A percentile compares a stretch with the other conserved stretches of the same genome.
These are phyloP conservation scores for Cerrena zonata DNA, from an alignment of 1,284 basidiomycete genomes.

Conservation along the genomic window DNA sequence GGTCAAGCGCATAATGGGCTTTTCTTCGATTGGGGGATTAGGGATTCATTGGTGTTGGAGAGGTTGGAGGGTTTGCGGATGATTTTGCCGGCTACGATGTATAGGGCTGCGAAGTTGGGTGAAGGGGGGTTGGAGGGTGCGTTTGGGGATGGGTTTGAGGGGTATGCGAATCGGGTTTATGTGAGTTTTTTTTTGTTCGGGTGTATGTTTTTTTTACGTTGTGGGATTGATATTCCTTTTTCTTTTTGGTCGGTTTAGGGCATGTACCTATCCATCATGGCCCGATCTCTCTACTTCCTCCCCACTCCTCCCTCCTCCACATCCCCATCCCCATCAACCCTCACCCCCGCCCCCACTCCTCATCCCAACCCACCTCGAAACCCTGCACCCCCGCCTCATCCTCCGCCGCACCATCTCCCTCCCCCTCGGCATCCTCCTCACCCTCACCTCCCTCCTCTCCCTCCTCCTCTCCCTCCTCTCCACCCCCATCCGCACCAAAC, in stretches of 20 bases:
- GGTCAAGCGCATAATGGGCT: constrained; percentile 47
- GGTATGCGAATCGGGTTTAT: constrained; percentile 38
- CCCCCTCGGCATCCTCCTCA: not conserved
- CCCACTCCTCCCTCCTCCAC: constrained; percentile 25
- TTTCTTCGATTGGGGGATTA: constrained; percentile 35
- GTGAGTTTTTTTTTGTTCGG: constrained; percentile 29
- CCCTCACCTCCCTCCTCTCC: not conserved
- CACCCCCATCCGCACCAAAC: not conserved
- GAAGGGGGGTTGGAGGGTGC: constrained; percentile 32
- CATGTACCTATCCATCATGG: constrained; percentile 46
- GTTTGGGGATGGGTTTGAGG: constrained; percentile 37
- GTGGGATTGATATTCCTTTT: not conserved
- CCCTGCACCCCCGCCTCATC: not conserved
- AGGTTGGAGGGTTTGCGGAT: constrained; percentile 38
- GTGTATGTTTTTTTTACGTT: not conserved
- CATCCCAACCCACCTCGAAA: not conserved
- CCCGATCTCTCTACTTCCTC: constrained; percentile 46
- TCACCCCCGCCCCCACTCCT: constrained; percentile 17
- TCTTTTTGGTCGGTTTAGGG: constrained; percentile 26
- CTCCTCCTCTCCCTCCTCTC: not conserved
- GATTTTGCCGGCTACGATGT: constrained; percentile 46
- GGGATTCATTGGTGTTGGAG: constrained; percentile 31
- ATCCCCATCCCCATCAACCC: not conserved
- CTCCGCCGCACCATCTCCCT: not conserved
- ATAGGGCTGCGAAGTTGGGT: constrained; percentile 38